Conservation (phyloP, 345 rosid species). For the Arabidopsis arenosa region DNA sequence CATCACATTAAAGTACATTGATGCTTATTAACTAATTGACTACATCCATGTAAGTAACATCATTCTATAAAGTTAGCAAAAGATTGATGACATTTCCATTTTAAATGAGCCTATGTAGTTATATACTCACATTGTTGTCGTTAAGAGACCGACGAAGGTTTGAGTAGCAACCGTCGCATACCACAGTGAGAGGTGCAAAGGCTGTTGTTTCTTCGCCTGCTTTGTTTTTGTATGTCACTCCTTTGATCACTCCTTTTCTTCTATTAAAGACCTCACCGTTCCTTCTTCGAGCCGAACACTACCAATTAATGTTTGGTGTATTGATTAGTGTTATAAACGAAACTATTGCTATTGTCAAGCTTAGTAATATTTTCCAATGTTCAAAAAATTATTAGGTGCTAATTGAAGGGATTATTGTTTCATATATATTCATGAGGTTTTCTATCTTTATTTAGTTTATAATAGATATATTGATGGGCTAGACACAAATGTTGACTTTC, state of each 20-base stretch:
- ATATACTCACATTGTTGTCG: constrained; percentile 48
- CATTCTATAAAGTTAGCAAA: background rate
- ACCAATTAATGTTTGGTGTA: background rate
- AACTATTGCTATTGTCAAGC: background rate
- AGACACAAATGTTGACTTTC: background rate
- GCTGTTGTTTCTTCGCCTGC: constrained; percentile 48
- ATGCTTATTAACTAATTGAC: background rate
- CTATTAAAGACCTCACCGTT: constrained; percentile 54
- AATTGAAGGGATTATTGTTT: background rate
- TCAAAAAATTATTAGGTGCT: background rate
- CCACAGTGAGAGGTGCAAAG: constrained; percentile 59
- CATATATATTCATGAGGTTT: background rate
- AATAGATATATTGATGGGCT: background rate
- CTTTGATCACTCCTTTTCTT: constrained; percentile 58
- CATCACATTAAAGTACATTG: constrained; percentile 7
- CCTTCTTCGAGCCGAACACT: constrained; percentile 58
- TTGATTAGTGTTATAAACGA: background rate
- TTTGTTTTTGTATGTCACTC: constrained; percentile 51
- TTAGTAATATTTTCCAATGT: background rate
- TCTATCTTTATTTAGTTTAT: background rate
- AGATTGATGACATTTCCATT: background rate
- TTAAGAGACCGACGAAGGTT: constrained; percentile 56
- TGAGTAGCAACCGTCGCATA: constrained; percentile 64
- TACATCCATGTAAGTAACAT: background rate
- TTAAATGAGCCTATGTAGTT: background rate